Base-by-base conservation (phyloP, 2,329 filamentous ascomycete genomes). In the Macrophomina tecta region DNA sequence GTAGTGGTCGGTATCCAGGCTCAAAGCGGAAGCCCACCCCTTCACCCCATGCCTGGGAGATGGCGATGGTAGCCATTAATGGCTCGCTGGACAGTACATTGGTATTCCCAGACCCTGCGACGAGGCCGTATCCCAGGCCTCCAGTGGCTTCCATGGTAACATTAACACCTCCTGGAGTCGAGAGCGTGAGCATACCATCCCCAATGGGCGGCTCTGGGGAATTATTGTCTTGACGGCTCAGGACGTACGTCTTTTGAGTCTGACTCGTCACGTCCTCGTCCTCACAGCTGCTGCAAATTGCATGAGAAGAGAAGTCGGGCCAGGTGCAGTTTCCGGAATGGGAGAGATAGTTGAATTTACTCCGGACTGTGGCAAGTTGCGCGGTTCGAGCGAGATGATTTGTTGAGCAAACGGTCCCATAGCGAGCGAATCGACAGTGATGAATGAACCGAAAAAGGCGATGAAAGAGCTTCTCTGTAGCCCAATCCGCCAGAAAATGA, bases 351-450 rank as follows among this genome's bases (percentile, higher is more conserved):
- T 48, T 0, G 45, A 48, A 23, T 28, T 48, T 14, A 48, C n/a
- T 9, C 6, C n/a, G 9, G 45, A n/a, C 9, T 48, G 45, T 28
- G 45, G 45, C 2, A 48, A 46, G 34, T 58, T 46, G 7, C 66
- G 60, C 14, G 49, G 14, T 51, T 64, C 48, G n/a, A 66, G 62
- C 16, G 66, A 67, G 1, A 69, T 40, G 36, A 69, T 36, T 34
- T 69, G 68, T 40, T 69, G 65, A n/a, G 66, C 65, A 45, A 69
- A 69, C 5, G 68, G 68, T 16, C 65, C 65, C 32, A 64, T 51
- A 14, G 28, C 18, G 12, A 69, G 62, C 4, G 68, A 38, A 7
- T 58, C 11, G 8, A 69, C 56, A 9, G 56, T 67, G 1, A 65
- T 32, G 12, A 67, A 9, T 6, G 68, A 53, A 34, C 68, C 68